Percentiles rank a stretch among this genome's conserved stretches.
Evolutionary conservation across 345 rosid genomes (phyloP).

Genomic region (Euphorbia pulcherrima): DNA sequence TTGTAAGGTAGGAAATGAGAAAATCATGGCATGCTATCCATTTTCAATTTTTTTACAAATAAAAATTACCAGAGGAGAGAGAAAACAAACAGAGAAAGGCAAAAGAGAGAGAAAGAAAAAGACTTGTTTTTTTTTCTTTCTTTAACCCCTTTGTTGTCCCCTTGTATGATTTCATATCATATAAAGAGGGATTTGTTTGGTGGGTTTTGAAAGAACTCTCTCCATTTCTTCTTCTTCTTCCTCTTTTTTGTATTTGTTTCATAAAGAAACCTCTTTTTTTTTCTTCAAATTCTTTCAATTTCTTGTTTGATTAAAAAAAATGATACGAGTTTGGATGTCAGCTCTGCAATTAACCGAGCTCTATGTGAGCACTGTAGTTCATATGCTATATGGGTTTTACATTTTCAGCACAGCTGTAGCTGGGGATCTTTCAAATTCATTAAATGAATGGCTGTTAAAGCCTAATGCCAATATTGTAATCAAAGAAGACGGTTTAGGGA

Average conservation of each 20-base stretch:
- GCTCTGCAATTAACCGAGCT: slow-evolving; percentile 75
- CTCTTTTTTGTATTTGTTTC: neutral
- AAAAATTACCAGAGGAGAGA: neutral
- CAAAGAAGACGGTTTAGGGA: slow-evolving; percentile 34
- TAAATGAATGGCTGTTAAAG: slow-evolving; percentile 53
- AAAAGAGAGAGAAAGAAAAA: neutral
- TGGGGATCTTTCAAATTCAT: slow-evolving; percentile 63
- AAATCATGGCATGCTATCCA: slow-evolving; percentile 33
- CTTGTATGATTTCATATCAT: slow-evolving; percentile 17
- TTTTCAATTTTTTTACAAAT: neutral
- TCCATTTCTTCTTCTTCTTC: neutral
- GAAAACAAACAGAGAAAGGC: neutral
- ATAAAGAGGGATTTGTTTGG: slow-evolving; percentile 20
- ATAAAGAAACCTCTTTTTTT: slow-evolving; percentile 31
- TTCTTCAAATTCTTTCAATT: neutral
- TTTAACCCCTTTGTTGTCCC: neutral
- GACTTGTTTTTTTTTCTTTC: neutral
- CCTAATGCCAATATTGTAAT: slow-evolving; percentile 37
- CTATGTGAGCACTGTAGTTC: slow-evolving; percentile 67
- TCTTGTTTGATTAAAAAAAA: slow-evolving; percentile 31
- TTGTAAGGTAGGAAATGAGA: slow-evolving; percentile 30
- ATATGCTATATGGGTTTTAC: slow-evolving; percentile 71
- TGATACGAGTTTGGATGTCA: slow-evolving; percentile 61
- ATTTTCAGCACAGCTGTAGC: slow-evolving; percentile 87
- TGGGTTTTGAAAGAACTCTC: slow-evolving; percentile 19